These are phyloP conservation scores for Mariannaea sp. DNA, from an alignment of 2,329 filamentous ascomycete species.

Conservation along the genomic window DNA sequence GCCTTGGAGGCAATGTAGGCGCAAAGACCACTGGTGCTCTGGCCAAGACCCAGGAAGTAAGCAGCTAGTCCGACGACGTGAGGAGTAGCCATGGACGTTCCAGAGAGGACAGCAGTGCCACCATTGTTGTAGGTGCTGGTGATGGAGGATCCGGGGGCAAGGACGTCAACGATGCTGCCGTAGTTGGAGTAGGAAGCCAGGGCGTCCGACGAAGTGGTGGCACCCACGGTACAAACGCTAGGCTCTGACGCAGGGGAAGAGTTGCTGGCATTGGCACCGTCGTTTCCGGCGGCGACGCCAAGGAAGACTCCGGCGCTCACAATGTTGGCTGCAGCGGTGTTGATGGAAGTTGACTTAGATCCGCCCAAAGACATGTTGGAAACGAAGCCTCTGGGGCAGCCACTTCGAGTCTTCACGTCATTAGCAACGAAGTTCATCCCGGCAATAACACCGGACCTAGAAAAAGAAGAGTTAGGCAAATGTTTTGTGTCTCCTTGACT, in stretches of 20 bases:
- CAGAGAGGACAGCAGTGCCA: conserved; percentile 48
- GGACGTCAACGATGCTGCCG: conserved; percentile 54
- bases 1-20: conserved; percentile 40
- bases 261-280: conserved; percentile 48
- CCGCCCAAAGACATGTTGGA: conserved; percentile 64
- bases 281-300: conserved; percentile 62
- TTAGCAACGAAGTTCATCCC: conserved; percentile 51
- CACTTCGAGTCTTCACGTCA: conserved; percentile 41
- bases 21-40: conserved; percentile 26
- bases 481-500: neutral
- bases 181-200: conserved; percentile 58
- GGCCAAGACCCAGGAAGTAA: conserved; percentile 51
- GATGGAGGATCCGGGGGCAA: conserved; percentile 55
- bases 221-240: conserved; percentile 58
- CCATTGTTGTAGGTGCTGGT: conserved; percentile 56
- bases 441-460: conserved; percentile 49
- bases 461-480: neutral
- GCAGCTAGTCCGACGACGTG: conserved; percentile 50
- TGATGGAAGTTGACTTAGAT: conserved; percentile 50
- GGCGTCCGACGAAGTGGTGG: conserved; percentile 47
- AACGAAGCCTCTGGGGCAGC: conserved; percentile 52
- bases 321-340: conserved; percentile 54
- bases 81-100: conserved; percentile 52
- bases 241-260: conserved; percentile 55
- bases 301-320: conserved; percentile 55